Evolutionary conservation across 306 rosid genomes (phyloP).

Genomic region (Cucumis sativus): Cucumber_9930_V3 NC_026657.2:27823001-27823500

Average conservation of each 20-base stretch:
- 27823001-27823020: slow-evolving; percentile 11
- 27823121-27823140: not conserved
- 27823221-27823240: not conserved
- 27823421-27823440: slow-evolving; percentile 1
- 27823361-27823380: not conserved
- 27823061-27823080: not conserved
- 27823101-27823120: not conserved
- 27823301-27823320: not conserved
- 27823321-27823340: not conserved
- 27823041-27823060: not conserved
- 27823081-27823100: not conserved
- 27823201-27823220: not conserved
- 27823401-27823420: slow-evolving; percentile 48
- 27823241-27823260: not conserved
- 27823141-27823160: not conserved
- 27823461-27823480: slow-evolving; percentile 41
- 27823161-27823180: not conserved
- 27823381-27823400: slow-evolving; percentile 32
- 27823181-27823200: not conserved
- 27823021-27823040: not conserved
- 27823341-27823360: not conserved
- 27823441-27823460: slow-evolving; percentile 32
- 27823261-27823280: not conserved
- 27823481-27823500: not conserved
- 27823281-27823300: not conserved